Evolutionary conservation across 257 asterid species (phyloP), one percentile per base, ranked within the genome.

Genomic region (Perilla frutescens): DNA sequence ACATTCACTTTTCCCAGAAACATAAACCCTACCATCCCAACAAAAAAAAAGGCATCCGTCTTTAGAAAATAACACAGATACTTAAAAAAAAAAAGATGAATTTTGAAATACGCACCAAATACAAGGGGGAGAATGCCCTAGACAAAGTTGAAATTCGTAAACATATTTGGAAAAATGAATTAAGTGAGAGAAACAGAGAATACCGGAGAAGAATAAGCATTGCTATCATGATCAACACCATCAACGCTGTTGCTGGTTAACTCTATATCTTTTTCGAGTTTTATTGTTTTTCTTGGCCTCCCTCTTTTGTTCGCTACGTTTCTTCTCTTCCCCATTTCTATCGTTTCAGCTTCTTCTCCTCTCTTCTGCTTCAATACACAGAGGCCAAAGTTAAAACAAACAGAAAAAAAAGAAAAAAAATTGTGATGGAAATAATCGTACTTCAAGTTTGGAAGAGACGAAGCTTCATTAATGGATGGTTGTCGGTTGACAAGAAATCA

Each of bases 121-220:
- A 6, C n/a, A 3, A 39, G 6, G 26, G 3, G 7, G 9, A 60
- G 2, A 61, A n/a, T 7, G 9, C 4, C 26, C 9, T 14, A 34
- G 7, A 56, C 34, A 15, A 2, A 9, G 13, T 8, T 55, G 0
- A 20, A 41, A 26, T 13, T n/a, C 37, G 3, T 4, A 62, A 15
- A 41, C 12, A 10, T 1, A 9, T 2, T 14, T 13, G 66, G 48
- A 7, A 20, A 4, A 45, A 62, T 5, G 15, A 4, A 15, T 2
- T 5, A 11, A 15, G 68, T 15, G 32, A 62, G 47, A 61, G 31
- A 53, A 53, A 26, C 26, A 20, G 2, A 54, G 8, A 13, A n/a
- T 60, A 60, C 66, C 47, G 7, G 66, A 60, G 66, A 12, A 59
- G 65, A 15, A 15, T 36, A 47, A 12, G 71, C 45, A 29, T 65